Percentiles rank a stretch among this genome's conserved stretches.
Conservation (phyloP, 2,329 filamentous ascomycete species). For the Trichothecium roseum region DNA sequence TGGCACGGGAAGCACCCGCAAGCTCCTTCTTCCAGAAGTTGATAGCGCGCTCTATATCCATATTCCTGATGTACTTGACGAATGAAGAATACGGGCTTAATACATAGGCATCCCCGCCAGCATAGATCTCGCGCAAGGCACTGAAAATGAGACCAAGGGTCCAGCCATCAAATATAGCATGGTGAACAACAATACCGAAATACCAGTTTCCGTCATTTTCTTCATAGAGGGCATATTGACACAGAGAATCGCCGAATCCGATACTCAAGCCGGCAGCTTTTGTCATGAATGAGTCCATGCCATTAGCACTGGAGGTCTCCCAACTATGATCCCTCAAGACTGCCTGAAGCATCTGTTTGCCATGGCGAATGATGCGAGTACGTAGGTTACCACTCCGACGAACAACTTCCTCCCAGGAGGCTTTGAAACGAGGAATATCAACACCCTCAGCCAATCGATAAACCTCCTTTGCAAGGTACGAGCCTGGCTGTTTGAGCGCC, state of each 20-base stretch:
- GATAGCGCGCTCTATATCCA: conserved; percentile 3
- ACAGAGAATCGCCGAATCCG: too few species aligned
- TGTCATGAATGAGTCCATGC: too few species aligned
- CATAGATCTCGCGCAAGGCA: conserved; percentile 1
- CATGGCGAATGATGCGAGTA: conserved; percentile 4
- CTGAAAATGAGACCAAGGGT: conserved; percentile 5
- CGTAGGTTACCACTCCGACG: conserved; percentile 4
- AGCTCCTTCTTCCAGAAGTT: conserved; percentile 9
- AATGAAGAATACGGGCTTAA: conserved; percentile 4
- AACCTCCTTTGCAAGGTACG: conserved; percentile 23
- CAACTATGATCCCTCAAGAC: neutral
- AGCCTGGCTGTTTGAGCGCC: conserved; percentile 19
- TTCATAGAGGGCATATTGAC: neutral
- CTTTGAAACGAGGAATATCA: conserved; percentile 13
- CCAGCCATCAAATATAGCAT: conserved; percentile 11
- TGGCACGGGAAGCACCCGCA: conserved; percentile 5
- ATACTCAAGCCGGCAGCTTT: too few species aligned
- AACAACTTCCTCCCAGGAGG: conserved; percentile 14
- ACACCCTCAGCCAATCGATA: conserved; percentile 10
- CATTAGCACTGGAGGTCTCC: too few species aligned
- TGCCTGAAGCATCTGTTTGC: neutral
- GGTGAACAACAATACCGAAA: conserved; percentile 9
- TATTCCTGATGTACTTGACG: conserved; percentile 4
- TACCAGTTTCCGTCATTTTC: conserved; percentile 1
- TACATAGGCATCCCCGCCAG: neutral